These are phyloP conservation scores for Macrophomina tecta DNA, from an alignment of 2,329 filamentous ascomycete genomes.

Conservation along the genomic window DNA sequence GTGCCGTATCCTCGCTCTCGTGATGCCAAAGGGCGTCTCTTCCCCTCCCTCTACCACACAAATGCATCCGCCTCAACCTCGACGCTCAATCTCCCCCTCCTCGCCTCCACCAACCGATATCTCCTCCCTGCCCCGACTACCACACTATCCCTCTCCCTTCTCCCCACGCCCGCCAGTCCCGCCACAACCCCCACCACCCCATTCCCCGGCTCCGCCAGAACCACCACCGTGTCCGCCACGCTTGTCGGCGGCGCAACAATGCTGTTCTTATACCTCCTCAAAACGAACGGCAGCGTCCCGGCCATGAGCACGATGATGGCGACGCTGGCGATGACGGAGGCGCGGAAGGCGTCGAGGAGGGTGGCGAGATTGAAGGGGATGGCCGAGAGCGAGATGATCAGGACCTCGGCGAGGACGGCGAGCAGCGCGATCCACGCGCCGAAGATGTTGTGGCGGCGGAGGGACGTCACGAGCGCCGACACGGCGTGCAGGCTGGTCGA, in stretches of 20 bases:
- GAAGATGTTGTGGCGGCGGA: not conserved
- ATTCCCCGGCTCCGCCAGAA: not conserved
- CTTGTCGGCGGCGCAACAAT: not conserved
- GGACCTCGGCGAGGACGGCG: not conserved
- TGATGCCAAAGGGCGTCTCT: too few relatives aligned
- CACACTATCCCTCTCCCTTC: too few relatives aligned
- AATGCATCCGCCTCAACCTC: too few relatives aligned
- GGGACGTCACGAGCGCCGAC: not conserved
- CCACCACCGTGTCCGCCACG: not conserved
- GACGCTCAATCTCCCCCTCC: too few relatives aligned
- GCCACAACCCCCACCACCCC: not conserved
- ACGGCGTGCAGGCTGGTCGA: not conserved
- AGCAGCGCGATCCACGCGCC: not conserved
- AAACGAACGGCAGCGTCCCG: not conserved
- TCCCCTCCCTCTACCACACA: too few relatives aligned
- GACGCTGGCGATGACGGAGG: not conserved
- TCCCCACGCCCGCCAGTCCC: too few relatives aligned
- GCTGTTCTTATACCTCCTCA: not conserved
- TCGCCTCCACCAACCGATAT: too few relatives aligned
- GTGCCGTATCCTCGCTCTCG: too few relatives aligned
- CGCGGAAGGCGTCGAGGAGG: not conserved
- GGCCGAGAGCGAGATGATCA: not conserved
- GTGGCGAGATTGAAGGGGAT: not conserved
- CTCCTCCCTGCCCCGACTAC: too few relatives aligned
- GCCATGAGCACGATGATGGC: not conserved